Conservation (phyloP, 1,284 basidiomycete species). For the Bjerkandera adusta region DNA sequence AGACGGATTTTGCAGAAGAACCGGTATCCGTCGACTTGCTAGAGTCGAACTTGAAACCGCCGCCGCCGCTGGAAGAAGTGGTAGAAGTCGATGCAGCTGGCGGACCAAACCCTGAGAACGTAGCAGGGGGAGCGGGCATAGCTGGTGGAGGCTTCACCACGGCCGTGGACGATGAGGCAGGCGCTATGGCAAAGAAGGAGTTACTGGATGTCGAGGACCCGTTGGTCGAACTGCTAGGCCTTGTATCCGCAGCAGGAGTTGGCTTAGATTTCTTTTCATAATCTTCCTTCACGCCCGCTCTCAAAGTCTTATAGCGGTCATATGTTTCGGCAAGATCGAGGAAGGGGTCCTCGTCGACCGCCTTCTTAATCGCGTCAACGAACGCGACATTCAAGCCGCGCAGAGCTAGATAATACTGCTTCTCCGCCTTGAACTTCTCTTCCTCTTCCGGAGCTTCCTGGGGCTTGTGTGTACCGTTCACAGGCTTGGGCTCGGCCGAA, state of each 20-base stretch:
- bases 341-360: slow-evolving; percentile 75
- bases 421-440: slow-evolving; percentile 35
- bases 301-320: slow-evolving; percentile 64
- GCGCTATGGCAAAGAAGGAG: slow-evolving; percentile 12
- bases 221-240: no score
- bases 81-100: slow-evolving; percentile 2
- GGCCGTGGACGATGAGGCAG: slow-evolving; percentile 13
- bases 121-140: slow-evolving; percentile 42
- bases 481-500: slow-evolving; percentile 15
- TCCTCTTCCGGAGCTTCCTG: slow-evolving; percentile 22
- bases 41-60: slow-evolving; percentile 9
- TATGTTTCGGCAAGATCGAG: slow-evolving; percentile 60
- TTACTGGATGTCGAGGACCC: no score
- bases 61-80: background rate
- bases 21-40: background rate
- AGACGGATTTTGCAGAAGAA: no score
- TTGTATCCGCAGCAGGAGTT: slow-evolving; percentile 1
- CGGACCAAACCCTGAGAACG: slow-evolving; percentile 29
- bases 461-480: slow-evolving; percentile 6
- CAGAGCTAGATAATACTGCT: slow-evolving; percentile 69
- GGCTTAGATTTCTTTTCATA: slow-evolving; percentile 38
- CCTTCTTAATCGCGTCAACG: slow-evolving; percentile 57
- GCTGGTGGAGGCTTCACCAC: slow-evolving; percentile 26
- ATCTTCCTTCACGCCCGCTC: slow-evolving; percentile 56
- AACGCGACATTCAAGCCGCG: slow-evolving; percentile 82